Conservation (phyloP, 1,284 basidiomycete species). For the Cryptococcus floricola region DNA sequence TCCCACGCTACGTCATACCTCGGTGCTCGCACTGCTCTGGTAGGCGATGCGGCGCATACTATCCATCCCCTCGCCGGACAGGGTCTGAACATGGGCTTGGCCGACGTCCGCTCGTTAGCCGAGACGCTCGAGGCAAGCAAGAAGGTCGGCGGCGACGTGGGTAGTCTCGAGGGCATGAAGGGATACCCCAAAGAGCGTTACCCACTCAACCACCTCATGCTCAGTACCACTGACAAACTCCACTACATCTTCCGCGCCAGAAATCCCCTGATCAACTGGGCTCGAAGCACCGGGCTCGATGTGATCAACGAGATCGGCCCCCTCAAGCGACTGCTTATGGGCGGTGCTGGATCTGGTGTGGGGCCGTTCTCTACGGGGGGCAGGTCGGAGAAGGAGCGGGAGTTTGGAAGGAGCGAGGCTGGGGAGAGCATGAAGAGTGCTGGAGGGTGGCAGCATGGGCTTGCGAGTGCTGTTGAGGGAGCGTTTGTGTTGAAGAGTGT, state of each 20-base stretch:
- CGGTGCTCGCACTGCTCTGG: conserved; percentile 71
- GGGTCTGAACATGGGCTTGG: conserved; percentile 88
- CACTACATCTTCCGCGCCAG: conserved; percentile 75
- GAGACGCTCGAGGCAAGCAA: conserved; percentile 61
- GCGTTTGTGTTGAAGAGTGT: conserved; percentile 33
- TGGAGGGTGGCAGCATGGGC: conserved; percentile 22
- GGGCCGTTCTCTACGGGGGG: not conserved
- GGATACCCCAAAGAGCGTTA: conserved; percentile 78
- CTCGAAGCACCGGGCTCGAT: conserved; percentile 79
- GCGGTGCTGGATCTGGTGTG: conserved; percentile 60
- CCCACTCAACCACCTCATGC: conserved; percentile 75
- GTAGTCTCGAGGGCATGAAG: conserved; percentile 70
- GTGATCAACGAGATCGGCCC: conserved; percentile 81
- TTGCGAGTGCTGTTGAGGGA: conserved; percentile 34
- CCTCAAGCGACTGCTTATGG: conserved; percentile 77
- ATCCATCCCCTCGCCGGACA: conserved; percentile 97
- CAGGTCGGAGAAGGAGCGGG: conserved; percentile 6
- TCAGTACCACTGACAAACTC: conserved; percentile 80
- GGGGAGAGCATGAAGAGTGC: conserved; percentile 7
- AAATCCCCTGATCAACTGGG: conserved; percentile 70
- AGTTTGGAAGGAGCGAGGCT: conserved; percentile 24
- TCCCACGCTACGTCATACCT: conserved; percentile 87
- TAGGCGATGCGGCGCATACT: conserved; percentile 95
- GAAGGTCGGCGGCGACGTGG: conserved; percentile 69
- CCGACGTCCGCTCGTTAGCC: conserved; percentile 71